Conservation (phyloP, 1,284 basidiomycete species). For the Rhodotorula sp. region DNA sequence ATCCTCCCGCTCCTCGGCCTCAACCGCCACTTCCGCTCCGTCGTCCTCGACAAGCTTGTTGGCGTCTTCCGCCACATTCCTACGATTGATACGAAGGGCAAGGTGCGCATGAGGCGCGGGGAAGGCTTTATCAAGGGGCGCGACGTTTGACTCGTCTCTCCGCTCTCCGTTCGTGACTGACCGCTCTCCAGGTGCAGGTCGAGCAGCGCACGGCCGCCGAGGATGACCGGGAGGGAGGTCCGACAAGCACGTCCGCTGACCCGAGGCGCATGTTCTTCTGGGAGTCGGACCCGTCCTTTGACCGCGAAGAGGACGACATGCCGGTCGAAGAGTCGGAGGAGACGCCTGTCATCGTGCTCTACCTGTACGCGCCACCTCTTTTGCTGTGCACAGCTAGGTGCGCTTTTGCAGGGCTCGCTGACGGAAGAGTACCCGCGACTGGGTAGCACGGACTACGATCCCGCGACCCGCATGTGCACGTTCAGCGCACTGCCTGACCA, state of each 20-base stretch:
- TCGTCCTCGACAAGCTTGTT: conserved; percentile 8
- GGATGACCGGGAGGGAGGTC: too few relatives aligned
- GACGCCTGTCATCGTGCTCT: too few relatives aligned
- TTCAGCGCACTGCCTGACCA: neutral
- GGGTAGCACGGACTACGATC: conserved; percentile 38
- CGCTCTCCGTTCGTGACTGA: conserved; percentile 9
- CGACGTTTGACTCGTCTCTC: neutral
- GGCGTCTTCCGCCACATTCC: conserved; percentile 1
- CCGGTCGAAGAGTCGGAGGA: too few relatives aligned
- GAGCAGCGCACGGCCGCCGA: too few relatives aligned
- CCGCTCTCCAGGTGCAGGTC: too few relatives aligned
- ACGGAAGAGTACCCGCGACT: conserved; percentile 32
- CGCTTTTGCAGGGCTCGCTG: conserved; percentile 54
- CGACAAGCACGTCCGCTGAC: too few relatives aligned
- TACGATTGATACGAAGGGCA: neutral
- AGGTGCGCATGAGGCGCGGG: neutral
- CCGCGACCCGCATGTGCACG: neutral
- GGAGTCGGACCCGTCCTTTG: too few relatives aligned
- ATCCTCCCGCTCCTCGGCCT: neutral
- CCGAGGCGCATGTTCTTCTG: too few relatives aligned
- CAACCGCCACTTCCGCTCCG: neutral
- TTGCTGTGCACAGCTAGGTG: conserved; percentile 56
- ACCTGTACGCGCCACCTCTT: conserved; percentile 39
- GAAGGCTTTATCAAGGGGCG: neutral
- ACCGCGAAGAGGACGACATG: too few relatives aligned